These are phyloP conservation scores for Geotrichum ghanense DNA, from an alignment of 805 yeast genomes.

Conservation along the genomic window DNA sequence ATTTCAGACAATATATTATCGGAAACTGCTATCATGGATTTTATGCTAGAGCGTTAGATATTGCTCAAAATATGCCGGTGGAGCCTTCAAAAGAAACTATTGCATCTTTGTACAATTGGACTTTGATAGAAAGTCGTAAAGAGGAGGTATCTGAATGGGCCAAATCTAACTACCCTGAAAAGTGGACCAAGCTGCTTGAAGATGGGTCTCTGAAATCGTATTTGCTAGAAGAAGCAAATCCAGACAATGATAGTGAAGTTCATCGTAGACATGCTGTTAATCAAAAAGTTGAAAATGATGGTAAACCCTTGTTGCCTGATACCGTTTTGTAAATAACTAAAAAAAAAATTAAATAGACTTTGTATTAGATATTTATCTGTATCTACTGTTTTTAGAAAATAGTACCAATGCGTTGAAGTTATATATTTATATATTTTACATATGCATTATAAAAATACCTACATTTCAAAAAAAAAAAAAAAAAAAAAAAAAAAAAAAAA, in stretches of 20 bases:
- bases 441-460: background rate
- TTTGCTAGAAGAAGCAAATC: slow-evolving; percentile 18
- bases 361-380: too few relatives aligned
- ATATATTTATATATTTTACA: too few relatives aligned
- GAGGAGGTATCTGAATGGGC: slow-evolving; percentile 32
- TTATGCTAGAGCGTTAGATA: slow-evolving; percentile 41
- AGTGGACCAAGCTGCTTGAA: slow-evolving; percentile 30
- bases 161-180: slow-evolving; percentile 19
- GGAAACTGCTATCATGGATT: slow-evolving; percentile 62
- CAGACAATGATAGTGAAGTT: slow-evolving; percentile 24
- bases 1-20: slow-evolving; percentile 49
- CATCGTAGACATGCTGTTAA: slow-evolving; percentile 16
- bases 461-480: background rate
- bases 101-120: slow-evolving; percentile 32
- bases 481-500: too few relatives aligned
- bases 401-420: too few relatives aligned
- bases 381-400: too few relatives aligned
- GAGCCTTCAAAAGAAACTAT: slow-evolving; percentile 17
- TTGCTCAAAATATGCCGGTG: slow-evolving; percentile 35
- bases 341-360: background rate
- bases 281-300: slow-evolving; percentile 12
- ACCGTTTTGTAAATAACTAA: background rate
- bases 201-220: slow-evolving; percentile 21
- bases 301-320: background rate
- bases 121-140: slow-evolving; percentile 29